Conservation (phyloP, 2,329 filamentous ascomycete genomes). For the Mycogone perniciosa region DNA sequence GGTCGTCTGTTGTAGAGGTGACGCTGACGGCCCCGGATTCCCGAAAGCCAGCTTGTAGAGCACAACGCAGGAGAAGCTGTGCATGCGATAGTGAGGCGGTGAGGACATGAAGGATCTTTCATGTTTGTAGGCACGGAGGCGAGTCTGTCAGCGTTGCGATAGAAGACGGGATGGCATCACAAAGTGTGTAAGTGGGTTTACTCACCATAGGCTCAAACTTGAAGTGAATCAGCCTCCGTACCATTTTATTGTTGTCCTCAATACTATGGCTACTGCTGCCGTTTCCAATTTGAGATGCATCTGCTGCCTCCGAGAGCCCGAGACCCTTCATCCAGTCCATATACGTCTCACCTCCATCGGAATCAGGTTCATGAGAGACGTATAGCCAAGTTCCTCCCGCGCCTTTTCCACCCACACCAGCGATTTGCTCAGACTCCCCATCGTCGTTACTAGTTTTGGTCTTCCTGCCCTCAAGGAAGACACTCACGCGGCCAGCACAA, state of each 20-base stretch:
- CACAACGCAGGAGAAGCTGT: conserved; percentile 67
- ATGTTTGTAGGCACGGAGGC: background rate
- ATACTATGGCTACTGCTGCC: background rate
- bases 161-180: background rate
- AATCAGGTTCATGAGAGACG: conserved; percentile 69
- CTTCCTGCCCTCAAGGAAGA: conserved; percentile 76
- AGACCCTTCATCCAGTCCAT: conserved; percentile 27
- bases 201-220: conserved; percentile 94
- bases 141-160: background rate
- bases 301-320: conserved; percentile 17
- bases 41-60: conserved; percentile 76
- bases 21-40: conserved; percentile 80
- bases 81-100: conserved; percentile 69
- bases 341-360: background rate
- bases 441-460: conserved; percentile 11
- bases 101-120: conserved; percentile 83
- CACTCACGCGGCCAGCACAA: conserved; percentile 79
- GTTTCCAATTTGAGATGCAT: background rate
- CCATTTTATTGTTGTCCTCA: conserved; percentile 18
- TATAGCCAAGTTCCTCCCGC: conserved; percentile 79
- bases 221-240: conserved; percentile 62
- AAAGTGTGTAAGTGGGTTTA: conserved; percentile 10
- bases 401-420: conserved; percentile 75
- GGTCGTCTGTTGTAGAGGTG: conserved; percentile 27
- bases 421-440: conserved; percentile 31